These are phyloP conservation scores for Lachnum nothofagi DNA, from an alignment of 2,329 filamentous ascomycete genomes.

Conservation along the genomic window DNA sequence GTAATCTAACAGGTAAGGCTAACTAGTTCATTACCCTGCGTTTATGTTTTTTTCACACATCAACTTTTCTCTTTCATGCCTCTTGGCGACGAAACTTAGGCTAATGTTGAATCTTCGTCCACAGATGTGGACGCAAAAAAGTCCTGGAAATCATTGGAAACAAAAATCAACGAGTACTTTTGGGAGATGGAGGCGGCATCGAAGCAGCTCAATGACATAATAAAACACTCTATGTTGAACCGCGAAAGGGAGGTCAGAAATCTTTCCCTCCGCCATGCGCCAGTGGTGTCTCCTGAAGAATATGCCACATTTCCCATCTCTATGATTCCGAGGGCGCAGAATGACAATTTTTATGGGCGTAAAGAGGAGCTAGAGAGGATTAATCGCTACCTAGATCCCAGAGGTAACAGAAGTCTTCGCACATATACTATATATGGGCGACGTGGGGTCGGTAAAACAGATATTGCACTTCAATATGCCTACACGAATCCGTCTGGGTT, in stretches of 20 bases:
- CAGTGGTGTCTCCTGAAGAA: slow-evolving; percentile 9
- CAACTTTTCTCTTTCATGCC: no score
- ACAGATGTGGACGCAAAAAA: slow-evolving; percentile 11
- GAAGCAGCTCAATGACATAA: slow-evolving; percentile 21
- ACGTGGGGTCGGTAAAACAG: slow-evolving; percentile 26
- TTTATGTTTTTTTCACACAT: no score
- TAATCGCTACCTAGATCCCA: slow-evolving; percentile 12
- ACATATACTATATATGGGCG: slow-evolving; percentile 27
- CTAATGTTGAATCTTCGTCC: no score
- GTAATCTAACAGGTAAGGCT: slow-evolving; percentile 8
- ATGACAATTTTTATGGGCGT: slow-evolving; percentile 22
- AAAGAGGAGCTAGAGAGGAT: slow-evolving; percentile 23
- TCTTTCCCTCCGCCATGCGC: slow-evolving; percentile 10
- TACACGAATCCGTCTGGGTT: slow-evolving; percentile 17
- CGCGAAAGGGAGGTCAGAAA: slow-evolving; percentile 11
- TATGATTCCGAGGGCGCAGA: slow-evolving; percentile 8
- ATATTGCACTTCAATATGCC: slow-evolving; percentile 24
- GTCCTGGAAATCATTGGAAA: slow-evolving; percentile 5
- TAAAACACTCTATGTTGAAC: slow-evolving; percentile 15
- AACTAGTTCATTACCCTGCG: no score
- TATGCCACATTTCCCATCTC: slow-evolving; percentile 12
- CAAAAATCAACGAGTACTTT: slow-evolving; percentile 11
- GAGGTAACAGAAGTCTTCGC: slow-evolving; percentile 10
- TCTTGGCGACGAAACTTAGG: no score
- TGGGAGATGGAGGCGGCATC: slow-evolving; percentile 9